These are phyloP conservation scores for Scleromitrula shiraiana DNA, from an alignment of 2,329 filamentous ascomycete species.

Conservation along the genomic window DNA sequence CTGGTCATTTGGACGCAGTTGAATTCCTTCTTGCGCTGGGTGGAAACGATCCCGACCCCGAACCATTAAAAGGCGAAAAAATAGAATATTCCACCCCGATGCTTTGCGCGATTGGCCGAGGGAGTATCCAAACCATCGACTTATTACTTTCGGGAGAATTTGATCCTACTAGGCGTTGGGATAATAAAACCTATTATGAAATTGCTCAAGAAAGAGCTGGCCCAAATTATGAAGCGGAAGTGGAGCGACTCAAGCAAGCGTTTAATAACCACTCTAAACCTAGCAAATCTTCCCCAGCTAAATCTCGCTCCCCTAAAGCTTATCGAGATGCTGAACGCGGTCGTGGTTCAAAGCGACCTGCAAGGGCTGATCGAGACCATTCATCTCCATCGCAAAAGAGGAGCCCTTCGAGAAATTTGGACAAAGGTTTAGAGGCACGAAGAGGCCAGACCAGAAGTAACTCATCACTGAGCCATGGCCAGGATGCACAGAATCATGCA, in stretches of 20 bases:
- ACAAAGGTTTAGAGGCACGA: conserved; percentile 17
- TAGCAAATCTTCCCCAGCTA: conserved; percentile 38
- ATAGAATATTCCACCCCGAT: conserved; percentile 82
- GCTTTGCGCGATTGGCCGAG: conserved; percentile 84
- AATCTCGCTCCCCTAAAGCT: conserved; percentile 42
- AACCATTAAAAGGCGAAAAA: conserved; percentile 47
- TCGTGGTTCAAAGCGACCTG: conserved; percentile 18
- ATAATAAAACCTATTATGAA: conserved; percentile 77
- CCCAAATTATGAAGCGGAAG: conserved; percentile 84
- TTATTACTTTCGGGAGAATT: conserved; percentile 75
- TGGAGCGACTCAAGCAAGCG: conserved; percentile 67
- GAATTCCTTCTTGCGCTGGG: conserved; percentile 39
- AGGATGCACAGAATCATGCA: conserved; percentile 15
- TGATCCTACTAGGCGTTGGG: conserved; percentile 68
- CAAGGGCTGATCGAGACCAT: conserved; percentile 19
- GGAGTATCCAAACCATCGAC: conserved; percentile 76
- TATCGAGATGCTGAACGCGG: conserved; percentile 31
- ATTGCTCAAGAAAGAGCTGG: conserved; percentile 64
- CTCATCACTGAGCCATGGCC: conserved; percentile 14
- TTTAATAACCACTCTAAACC: conserved; percentile 57
- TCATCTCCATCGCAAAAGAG: conserved; percentile 22
- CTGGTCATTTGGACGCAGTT: conserved; percentile 63
- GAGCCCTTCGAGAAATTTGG: conserved; percentile 19
- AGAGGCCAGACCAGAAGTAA: conserved; percentile 15
- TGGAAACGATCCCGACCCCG: conserved; percentile 58